Evolutionary conservation across 2,329 filamentous ascomycete species (phyloP).

Genomic region (Huntiella abstrusa): DNA sequence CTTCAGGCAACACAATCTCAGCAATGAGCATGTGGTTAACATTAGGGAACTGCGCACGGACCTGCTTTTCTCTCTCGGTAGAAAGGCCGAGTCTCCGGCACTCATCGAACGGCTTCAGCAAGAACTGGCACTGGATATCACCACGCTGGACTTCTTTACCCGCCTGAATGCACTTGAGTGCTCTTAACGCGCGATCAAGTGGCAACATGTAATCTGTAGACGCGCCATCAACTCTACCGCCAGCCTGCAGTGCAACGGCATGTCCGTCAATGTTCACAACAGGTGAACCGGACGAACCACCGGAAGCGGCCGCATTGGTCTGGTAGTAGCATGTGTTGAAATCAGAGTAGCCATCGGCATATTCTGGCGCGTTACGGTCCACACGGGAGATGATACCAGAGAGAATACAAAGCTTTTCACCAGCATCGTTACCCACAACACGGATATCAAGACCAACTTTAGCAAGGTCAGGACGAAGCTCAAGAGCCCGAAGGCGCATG

Average conservation of each 20-base stretch:
- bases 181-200: conserved; percentile 72
- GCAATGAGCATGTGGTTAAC: conserved; percentile 96
- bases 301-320: conserved; percentile 88
- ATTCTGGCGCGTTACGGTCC: conserved; percentile 92
- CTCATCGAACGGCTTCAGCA: conserved; percentile 94
- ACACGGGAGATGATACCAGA: conserved; percentile 93
- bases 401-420: conserved; percentile 93
- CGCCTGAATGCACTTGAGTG: conserved; percentile 67
- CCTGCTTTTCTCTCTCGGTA: conserved; percentile 67
- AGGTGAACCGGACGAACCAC: conserved; percentile 93
- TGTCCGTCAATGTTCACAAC: conserved; percentile 90
- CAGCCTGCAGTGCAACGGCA: conserved; percentile 83
- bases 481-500: conserved; percentile 70
- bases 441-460: conserved; percentile 85
- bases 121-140: conserved; percentile 95
- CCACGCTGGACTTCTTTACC: conserved; percentile 63
- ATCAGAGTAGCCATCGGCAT: conserved; percentile 93
- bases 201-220: conserved; percentile 97
- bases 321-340: conserved; percentile 97
- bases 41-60: conserved; percentile 67
- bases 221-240: conserved; percentile 80
- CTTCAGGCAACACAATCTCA: conserved; percentile 82
- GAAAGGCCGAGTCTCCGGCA: conserved; percentile 76
- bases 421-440: conserved; percentile 94
- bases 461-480: conserved; percentile 69